These are phyloP conservation scores for Neurospora sp. DNA, from an alignment of 2,329 filamentous ascomycete genomes.

Conservation along the genomic window DNA sequence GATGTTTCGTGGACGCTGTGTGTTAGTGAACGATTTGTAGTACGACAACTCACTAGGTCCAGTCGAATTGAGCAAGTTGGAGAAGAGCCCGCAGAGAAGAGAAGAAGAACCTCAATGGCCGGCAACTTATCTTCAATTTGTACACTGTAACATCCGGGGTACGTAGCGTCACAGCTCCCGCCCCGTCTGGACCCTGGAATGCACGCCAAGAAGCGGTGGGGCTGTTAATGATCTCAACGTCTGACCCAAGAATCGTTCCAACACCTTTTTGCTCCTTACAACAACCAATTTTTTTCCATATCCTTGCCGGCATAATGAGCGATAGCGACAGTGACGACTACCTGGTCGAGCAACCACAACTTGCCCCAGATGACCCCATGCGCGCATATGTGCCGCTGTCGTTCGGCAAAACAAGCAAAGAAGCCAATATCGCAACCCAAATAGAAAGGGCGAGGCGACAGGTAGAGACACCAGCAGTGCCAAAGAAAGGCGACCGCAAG, in stretches of 20 bases:
- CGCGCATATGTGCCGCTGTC: conserved; percentile 68
- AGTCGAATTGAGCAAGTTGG: neutral
- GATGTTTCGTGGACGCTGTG: neutral
- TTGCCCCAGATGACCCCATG: conserved; percentile 59
- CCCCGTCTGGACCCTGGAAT: neutral
- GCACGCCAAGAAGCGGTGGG: neutral
- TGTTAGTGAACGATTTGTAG: neutral
- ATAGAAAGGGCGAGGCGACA: conserved; percentile 67
- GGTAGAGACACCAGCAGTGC: conserved; percentile 28
- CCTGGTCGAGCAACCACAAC: conserved; percentile 43
- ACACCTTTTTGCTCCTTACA: neutral
- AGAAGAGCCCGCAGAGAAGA: neutral
- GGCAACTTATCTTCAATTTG: neutral
- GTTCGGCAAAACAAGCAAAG: conserved; percentile 74
- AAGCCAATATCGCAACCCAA: conserved; percentile 67
- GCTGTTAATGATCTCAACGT: neutral
- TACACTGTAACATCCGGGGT: neutral
- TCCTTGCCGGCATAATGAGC: conserved; percentile 35
- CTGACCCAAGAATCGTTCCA: neutral
- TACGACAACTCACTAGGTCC: neutral
- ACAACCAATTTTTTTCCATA: neutral
- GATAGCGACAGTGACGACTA: conserved; percentile 45
- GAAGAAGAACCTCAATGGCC: neutral
- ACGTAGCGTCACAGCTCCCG: neutral
- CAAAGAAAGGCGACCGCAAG: conserved; percentile 18